These are phyloP conservation scores for Beauveria sp. DNA, from an alignment of 2,329 filamentous ascomycete genomes.

Conservation along the genomic window DNA sequence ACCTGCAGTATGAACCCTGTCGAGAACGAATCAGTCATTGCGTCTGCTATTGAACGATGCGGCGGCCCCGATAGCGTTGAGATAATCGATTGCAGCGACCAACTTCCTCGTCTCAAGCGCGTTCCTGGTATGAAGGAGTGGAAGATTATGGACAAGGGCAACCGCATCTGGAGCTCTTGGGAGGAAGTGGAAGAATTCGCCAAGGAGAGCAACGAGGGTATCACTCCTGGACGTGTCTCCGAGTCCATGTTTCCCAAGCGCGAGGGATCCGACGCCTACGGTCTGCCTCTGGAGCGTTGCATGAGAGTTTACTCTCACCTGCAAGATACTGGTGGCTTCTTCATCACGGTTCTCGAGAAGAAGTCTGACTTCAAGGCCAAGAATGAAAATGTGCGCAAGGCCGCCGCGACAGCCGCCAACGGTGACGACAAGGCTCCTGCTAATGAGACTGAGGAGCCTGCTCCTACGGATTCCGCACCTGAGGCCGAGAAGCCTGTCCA, in stretches of 20 bases:
- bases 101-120: conserved; percentile 70
- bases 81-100: conserved; percentile 74
- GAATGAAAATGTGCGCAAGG: conserved; percentile 54
- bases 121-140: conserved; percentile 70
- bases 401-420: not conserved
- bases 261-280: conserved; percentile 43
- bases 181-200: conserved; percentile 68
- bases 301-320: conserved; percentile 92
- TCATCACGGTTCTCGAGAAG: conserved; percentile 94
- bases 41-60: conserved; percentile 81
- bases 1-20: conserved; percentile 99
- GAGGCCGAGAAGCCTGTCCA: conserved; percentile 18
- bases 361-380: conserved; percentile 74
- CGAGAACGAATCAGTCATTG: conserved; percentile 90
- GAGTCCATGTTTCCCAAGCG: conserved; percentile 77
- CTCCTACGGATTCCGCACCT: conserved; percentile 22
- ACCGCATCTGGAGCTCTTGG: conserved; percentile 73
- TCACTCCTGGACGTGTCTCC: conserved; percentile 58
- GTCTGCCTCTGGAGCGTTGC: conserved; percentile 78
- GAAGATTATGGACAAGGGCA: conserved; percentile 85
- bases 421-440: conserved; percentile 16
- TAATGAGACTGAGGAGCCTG: conserved; percentile 24
- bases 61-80: conserved; percentile 75
- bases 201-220: conserved; percentile 46
- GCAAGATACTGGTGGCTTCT: conserved; percentile 96